Evolutionary conservation across 2,329 filamentous ascomycete genomes (phyloP).

Genomic region (Xylaria polymorpha): DNA sequence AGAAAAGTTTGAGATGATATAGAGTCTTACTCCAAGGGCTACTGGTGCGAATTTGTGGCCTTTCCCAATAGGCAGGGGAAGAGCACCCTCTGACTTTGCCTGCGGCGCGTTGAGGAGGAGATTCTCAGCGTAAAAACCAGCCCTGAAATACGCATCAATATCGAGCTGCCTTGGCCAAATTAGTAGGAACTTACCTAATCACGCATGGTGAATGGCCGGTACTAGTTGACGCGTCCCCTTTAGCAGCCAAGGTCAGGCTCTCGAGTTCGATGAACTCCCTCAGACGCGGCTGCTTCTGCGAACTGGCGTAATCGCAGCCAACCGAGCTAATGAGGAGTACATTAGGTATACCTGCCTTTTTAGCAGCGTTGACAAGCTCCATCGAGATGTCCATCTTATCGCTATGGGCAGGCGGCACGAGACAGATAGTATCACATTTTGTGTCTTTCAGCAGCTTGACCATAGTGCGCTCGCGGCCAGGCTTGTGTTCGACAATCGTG

Average conservation of each 20-base stretch:
- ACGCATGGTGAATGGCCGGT: slow-evolving; percentile 55
- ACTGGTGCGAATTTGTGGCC: slow-evolving; percentile 63
- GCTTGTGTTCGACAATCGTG: slow-evolving; percentile 56
- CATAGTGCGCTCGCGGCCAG: slow-evolving; percentile 55
- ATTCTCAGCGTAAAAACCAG: slow-evolving; percentile 64
- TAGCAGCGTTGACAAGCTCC: slow-evolving; percentile 60
- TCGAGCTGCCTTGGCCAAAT: neutral
- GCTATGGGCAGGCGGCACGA: slow-evolving; percentile 60
- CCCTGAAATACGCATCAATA: slow-evolving; percentile 46
- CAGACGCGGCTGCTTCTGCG: slow-evolving; percentile 59
- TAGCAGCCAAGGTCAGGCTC: slow-evolving; percentile 54
- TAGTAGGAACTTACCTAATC: slow-evolving; percentile 53
- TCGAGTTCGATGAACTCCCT: slow-evolving; percentile 65
- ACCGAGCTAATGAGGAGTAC: slow-evolving; percentile 61
- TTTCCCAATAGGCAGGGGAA: slow-evolving; percentile 60
- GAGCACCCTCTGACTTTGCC: slow-evolving; percentile 56
- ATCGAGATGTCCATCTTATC: slow-evolving; percentile 59
- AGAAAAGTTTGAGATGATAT: neutral
- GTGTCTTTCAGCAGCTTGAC: slow-evolving; percentile 55
- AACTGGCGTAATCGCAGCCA: slow-evolving; percentile 62
- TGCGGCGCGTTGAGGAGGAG: slow-evolving; percentile 61
- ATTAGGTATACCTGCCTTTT: slow-evolving; percentile 58
- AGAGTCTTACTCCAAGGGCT: slow-evolving; percentile 56
- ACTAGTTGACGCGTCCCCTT: slow-evolving; percentile 55
- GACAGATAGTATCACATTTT: slow-evolving; percentile 60